Evolutionary conservation across 768 basidiomycete species (phyloP).

Genomic region (Podaxis sp.): DNA sequence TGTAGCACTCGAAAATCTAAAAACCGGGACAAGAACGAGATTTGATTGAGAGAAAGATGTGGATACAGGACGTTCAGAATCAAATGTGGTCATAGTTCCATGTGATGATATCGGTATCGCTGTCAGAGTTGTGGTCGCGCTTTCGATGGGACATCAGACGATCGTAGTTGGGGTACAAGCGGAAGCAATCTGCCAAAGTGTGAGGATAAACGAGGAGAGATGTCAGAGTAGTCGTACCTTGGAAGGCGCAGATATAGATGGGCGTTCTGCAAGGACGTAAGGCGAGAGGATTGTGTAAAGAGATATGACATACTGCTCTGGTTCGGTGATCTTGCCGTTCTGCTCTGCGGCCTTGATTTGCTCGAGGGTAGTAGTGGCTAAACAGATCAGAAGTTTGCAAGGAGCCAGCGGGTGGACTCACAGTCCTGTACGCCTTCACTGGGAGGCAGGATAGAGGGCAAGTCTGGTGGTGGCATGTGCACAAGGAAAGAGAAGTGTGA

Average conservation of each 20-base stretch:
- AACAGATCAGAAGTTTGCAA: constrained; percentile 8
- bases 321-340: constrained; percentile 61
- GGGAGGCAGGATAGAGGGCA: constrained; percentile 53
- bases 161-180: constrained; percentile 71
- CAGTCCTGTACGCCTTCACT: constrained; percentile 52
- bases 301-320: constrained; percentile 56
- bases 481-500: constrained; percentile 25
- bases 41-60: not conserved
- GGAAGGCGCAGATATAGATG: constrained; percentile 75
- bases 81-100: constrained; percentile 57
- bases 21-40: not conserved
- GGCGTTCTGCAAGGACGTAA: constrained; percentile 52
- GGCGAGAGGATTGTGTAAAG: not conserved
- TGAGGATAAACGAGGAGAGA: not conserved
- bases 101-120: constrained; percentile 58
- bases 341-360: constrained; percentile 45
- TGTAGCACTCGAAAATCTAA: not conserved
- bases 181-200: constrained; percentile 53
- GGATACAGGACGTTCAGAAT: not conserved
- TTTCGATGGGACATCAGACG: constrained; percentile 70
- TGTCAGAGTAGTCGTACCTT: constrained; percentile 38
- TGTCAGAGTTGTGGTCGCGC: constrained; percentile 65
- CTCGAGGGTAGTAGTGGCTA: constrained; percentile 55
- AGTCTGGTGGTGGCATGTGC: constrained; percentile 14
- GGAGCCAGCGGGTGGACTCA: constrained; percentile 25